phyloP scores from a whole-genome alignment of 306 rosid genomes.

The Cicer pinnatifidum region DNA sequence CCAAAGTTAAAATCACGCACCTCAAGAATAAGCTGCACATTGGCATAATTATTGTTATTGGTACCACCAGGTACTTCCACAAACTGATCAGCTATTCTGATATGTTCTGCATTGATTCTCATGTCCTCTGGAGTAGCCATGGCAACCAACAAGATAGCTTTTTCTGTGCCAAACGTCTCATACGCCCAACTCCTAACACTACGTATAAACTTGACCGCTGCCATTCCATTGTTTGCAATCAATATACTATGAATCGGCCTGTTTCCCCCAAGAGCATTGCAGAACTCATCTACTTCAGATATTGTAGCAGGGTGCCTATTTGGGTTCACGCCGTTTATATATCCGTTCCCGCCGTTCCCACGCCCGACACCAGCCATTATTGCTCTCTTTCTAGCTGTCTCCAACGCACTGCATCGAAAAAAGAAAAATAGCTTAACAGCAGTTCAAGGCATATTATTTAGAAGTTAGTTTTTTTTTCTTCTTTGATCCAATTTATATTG shows the following conservation, averaged over 20 bases:
- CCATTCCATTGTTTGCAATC: slow-evolving; percentile 99
- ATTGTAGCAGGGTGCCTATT: slow-evolving; percentile 70
- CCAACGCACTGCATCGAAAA: slow-evolving; percentile 57
- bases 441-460: slow-evolving; percentile 24
- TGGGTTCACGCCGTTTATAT: slow-evolving; percentile 56
- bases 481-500: slow-evolving; percentile 16
- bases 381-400: slow-evolving; percentile 54
- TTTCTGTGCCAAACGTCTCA: slow-evolving; percentile 94
- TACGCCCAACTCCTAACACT: slow-evolving; percentile 97
- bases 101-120: slow-evolving; percentile 99
- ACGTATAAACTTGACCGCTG: slow-evolving; percentile 96
- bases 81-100: slow-evolving; percentile 98
- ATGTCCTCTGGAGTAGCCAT: slow-evolving; percentile 99
- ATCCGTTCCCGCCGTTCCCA: slow-evolving; percentile 73
- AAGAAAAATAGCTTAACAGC: slow-evolving; percentile 33
- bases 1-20: slow-evolving; percentile 53
- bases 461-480: neutral
- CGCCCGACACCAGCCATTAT: slow-evolving; percentile 56
- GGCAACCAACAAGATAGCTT: slow-evolving; percentile 94
- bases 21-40: slow-evolving; percentile 97
- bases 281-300: slow-evolving; percentile 76
- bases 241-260: slow-evolving; percentile 94
- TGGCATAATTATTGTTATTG: slow-evolving; percentile 97
- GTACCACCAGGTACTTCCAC: slow-evolving; percentile 99
- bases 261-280: slow-evolving; percentile 88